Base-by-base conservation (phyloP, 2,329 filamentous ascomycete genomes). In the Myriosclerotinia scirpicola region DNA sequence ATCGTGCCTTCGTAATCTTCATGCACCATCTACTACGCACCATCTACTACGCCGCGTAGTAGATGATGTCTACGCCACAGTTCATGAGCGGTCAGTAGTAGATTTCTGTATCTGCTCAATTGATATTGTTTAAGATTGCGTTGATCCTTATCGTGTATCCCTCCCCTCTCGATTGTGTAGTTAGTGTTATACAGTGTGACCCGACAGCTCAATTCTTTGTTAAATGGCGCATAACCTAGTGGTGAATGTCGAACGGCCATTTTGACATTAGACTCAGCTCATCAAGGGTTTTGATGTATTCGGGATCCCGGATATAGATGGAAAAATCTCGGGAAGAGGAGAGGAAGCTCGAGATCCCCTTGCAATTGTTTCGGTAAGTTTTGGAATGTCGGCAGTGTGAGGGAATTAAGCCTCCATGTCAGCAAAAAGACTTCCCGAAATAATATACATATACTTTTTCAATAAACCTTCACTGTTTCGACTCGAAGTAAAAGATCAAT, bases 151-250 rank as follows among this genome's bases (percentile, higher is more conserved):
- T 60, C 30, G n/a, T 48, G 5, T 50, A 38, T 22, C 17, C 34
- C 30, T 50, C 15, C 9, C 44, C 9, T 50, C 34, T 26, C 8
- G 9, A 48, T 60, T 50, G 34, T 50, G 42, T 44, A 38, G 56
- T 50, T 26, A 26, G 26, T 26, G 26, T 3, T 60, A 50, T 34
- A 50, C 44, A 50, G 17, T 15, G 34, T 20, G 36, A 26, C 26
- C 26, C 26, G 26, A 61, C 34, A 22, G 4, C 7, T 36, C 14
- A 22, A 50, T 61, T 14, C 14, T 61, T 20, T 50, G 34, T 38
- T 50, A 52, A 61, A 61, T 61, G 8, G 4, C 58, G 58, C 58
- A 61, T 22, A 38, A 50, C 44, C 44, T 61, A 26, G n/a, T 38
- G 2, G 44, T 61, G 44, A 50, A 20, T 5, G 30, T 61, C 34